Conservation (phyloP, 805 yeast genomes). For the Teunomyces pallodes region DNA sequence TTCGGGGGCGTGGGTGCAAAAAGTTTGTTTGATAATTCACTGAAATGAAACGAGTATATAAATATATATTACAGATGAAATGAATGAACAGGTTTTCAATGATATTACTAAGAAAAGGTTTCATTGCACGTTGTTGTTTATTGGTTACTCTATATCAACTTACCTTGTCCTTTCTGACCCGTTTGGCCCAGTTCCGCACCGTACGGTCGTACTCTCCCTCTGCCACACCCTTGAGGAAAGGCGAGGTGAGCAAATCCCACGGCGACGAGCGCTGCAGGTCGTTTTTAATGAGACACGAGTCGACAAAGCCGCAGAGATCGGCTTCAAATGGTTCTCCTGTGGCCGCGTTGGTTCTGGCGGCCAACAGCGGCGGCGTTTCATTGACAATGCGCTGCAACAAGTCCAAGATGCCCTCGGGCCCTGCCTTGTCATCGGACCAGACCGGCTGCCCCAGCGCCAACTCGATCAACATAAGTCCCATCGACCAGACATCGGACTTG, state of each 20-base stretch:
- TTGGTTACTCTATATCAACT: neutral
- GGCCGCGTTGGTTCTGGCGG: constrained; percentile 27
- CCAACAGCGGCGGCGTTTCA: constrained; percentile 79
- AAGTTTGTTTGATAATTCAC: neutral
- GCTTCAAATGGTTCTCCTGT: constrained; percentile 36
- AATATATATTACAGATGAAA: too few species aligned
- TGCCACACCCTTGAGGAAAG: constrained; percentile 31
- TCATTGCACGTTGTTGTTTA: neutral
- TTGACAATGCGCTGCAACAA: constrained; percentile 89
- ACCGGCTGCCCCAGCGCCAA: constrained; percentile 84
- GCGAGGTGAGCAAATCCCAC: constrained; percentile 52
- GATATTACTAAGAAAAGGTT: too few species aligned
- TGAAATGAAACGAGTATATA: too few species aligned
- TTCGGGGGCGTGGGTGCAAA: neutral
- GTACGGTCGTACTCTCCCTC: constrained; percentile 34
- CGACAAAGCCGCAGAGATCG: constrained; percentile 65
- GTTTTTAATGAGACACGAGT: constrained; percentile 70
- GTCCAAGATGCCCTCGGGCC: constrained; percentile 86
- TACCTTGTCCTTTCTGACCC: neutral
- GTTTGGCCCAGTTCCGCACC: constrained; percentile 36
- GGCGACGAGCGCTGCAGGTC: constrained; percentile 69
- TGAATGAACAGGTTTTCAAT: too few species aligned
- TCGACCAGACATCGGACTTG: constrained; percentile 97
- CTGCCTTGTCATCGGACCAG: constrained; percentile 53
- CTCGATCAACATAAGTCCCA: constrained; percentile 88